Base-by-base conservation (phyloP, 2,329 filamentous ascomycete genomes). In the Alternaria sp. region DNA sequence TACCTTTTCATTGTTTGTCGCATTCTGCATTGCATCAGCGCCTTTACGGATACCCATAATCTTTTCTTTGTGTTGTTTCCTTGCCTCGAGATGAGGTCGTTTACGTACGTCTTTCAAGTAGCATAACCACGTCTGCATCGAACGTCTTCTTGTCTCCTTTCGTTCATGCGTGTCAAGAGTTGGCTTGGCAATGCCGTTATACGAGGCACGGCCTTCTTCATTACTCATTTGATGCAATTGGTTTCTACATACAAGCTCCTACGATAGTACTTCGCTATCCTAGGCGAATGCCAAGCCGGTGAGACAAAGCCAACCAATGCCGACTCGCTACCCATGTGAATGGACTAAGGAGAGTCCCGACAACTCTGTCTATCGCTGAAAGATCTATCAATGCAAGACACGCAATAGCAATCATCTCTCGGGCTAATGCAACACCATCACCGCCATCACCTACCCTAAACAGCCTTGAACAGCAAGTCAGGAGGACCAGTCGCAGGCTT, bases 11-110 rank as follows among this genome's bases (percentile, higher is more conserved):
- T 73, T 76, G 65, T 67, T 72, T 75, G 71, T 70, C 71, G 64
- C 60, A 65, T 47, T 63, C 55, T 66, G 55, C 62, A 63, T 66
- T 57, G 28, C 43, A 64, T 30, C 33, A 55, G 26, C 58, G 63
- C 64, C 58, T 15, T 62, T 69, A 58, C 62, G 66, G 72, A 77
- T 77, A 77, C 75, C 75, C 75, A 70, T 68, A 66, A 70, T 69
- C 14, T 50, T 47, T 44, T 33, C 26, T 9, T 55, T 58, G n/a
- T 46, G 12, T 15, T 25, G 1, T 37, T 11, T n/a, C 43, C 25
- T 8, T 8, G 11, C 51, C 4, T 20, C 18, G 33, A 5, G 3
- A 41, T 0, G 41, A 47, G 15, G 41, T 43, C 44, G 12, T 37
- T 46, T 45, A 23, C 18, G 18, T 15, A 25, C n/a, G 18, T 45